phyloP scores from a whole-genome alignment of 1,284 basidiomycete species.

The Xerocomus nothofagi region DNA sequence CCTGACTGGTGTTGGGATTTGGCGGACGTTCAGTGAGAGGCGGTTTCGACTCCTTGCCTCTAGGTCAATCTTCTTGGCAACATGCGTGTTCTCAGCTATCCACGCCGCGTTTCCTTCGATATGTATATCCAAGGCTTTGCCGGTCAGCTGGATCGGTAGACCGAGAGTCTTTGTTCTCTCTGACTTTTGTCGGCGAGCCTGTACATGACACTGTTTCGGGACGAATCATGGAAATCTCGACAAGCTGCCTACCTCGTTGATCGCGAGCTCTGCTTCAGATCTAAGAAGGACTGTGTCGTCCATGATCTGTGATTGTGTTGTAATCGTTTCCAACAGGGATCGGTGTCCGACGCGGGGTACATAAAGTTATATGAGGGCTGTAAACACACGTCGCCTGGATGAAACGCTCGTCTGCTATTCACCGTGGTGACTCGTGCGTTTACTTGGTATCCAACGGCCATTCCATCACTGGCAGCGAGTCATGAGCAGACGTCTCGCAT shows the following conservation, averaged over 20 bases:
- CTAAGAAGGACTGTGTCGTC: constrained; percentile 52
- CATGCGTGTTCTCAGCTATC: constrained; percentile 84
- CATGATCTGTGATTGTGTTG: constrained; percentile 9
- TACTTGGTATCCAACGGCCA: no score
- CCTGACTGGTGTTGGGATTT: constrained; percentile 59
- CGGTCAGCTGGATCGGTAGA: constrained; percentile 71
- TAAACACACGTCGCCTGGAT: no score
- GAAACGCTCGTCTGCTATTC: no score
- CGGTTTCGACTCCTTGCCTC: constrained; percentile 49
- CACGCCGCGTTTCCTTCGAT: constrained; percentile 69
- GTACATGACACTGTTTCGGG: constrained; percentile 3
- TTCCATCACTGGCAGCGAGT: no score
- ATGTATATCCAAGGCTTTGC: constrained; percentile 72
- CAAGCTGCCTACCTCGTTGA: constrained; percentile 55
- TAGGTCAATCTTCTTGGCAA: constrained; percentile 71
- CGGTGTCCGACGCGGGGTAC: neutral
- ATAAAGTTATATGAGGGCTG: neutral
- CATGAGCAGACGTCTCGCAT: constrained; percentile 57
- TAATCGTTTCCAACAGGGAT: constrained; percentile 2
- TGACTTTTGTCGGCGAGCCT: constrained; percentile 76
- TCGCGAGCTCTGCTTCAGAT: constrained; percentile 72
- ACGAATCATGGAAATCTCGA: neutral
- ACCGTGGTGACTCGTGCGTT: no score
- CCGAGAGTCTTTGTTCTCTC: constrained; percentile 70
- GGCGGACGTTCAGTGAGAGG: constrained; percentile 9